Evolutionary conservation across 768 basidiomycete genomes (phyloP).

Genomic region (Tricholoma saponaceum): DNA sequence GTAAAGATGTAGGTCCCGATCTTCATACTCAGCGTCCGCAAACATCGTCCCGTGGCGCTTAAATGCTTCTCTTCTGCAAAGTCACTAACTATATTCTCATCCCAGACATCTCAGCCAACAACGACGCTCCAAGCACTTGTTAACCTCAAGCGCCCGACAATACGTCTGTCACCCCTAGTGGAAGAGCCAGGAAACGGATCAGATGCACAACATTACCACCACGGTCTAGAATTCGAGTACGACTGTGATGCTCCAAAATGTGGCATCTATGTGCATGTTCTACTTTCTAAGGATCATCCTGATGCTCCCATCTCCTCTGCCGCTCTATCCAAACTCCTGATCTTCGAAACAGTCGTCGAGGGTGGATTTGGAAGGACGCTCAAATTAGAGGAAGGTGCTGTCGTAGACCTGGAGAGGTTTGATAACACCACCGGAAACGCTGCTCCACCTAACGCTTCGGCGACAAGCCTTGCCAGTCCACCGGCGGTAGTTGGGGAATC

Average conservation of each 20-base stretch:
- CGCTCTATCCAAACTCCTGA: slow-evolving; percentile 41
- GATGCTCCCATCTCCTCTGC: slow-evolving; percentile 39
- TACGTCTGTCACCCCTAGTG: slow-evolving; percentile 69
- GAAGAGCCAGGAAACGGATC: slow-evolving; percentile 38
- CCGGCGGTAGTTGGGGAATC: slow-evolving; percentile 7
- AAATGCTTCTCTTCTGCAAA: not conserved
- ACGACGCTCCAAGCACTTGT: slow-evolving; percentile 93
- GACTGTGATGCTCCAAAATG: slow-evolving; percentile 89
- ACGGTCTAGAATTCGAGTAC: slow-evolving; percentile 87
- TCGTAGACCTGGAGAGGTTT: slow-evolving; percentile 77
- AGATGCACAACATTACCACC: slow-evolving; percentile 51
- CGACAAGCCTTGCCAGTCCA: slow-evolving; percentile 2
- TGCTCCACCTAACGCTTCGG: slow-evolving; percentile 17
- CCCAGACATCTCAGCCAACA: slow-evolving; percentile 73
- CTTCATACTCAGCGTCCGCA: not conserved
- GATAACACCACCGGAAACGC: slow-evolving; percentile 35
- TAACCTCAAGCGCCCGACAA: slow-evolving; percentile 87
- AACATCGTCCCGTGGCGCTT: not conserved
- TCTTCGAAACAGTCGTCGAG: slow-evolving; percentile 64
- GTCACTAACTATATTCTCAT: slow-evolving; percentile 4
- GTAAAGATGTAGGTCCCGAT: slow-evolving; percentile 65
- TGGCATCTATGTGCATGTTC: slow-evolving; percentile 71
- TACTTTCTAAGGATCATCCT: slow-evolving; percentile 62
- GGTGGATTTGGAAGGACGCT: slow-evolving; percentile 82
- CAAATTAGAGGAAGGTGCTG: slow-evolving; percentile 71